These are phyloP conservation scores for Podospora comata DNA, from an alignment of 495 filamentous ascomycete genomes.

Conservation along the genomic window DNA sequence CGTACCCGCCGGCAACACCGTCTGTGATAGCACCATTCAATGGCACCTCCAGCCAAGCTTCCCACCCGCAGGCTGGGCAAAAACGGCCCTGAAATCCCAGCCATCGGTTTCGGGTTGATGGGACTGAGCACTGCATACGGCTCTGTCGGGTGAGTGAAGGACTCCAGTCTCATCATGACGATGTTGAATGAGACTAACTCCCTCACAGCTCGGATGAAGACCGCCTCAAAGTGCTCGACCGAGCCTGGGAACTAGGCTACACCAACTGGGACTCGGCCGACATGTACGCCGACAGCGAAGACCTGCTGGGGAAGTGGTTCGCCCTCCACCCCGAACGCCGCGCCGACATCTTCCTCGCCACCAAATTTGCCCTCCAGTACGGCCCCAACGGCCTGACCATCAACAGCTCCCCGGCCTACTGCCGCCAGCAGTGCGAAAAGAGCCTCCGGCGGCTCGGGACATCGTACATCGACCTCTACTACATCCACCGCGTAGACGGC, in stretches of 20 bases:
- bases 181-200: neutral
- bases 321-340: constrained; percentile 45
- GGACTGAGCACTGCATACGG: constrained; percentile 52
- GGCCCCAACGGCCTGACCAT: constrained; percentile 22
- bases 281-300: constrained; percentile 50
- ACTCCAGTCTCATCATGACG: neutral
- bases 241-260: constrained; percentile 45
- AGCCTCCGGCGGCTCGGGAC: constrained; percentile 52
- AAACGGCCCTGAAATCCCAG: constrained; percentile 53
- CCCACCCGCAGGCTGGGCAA: constrained; percentile 48
- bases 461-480: constrained; percentile 59
- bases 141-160: constrained; percentile 22
- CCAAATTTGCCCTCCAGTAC: constrained; percentile 48
- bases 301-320: constrained; percentile 55
- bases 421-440: constrained; percentile 46
- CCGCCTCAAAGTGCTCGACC: constrained; percentile 48
- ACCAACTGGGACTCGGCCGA: constrained; percentile 53
- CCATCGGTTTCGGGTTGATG: constrained; percentile 56
- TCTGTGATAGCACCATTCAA: constrained; percentile 6
- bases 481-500: constrained; percentile 53
- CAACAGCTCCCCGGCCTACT: constrained; percentile 54
- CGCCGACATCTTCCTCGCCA: constrained; percentile 55
- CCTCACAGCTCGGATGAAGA: constrained; percentile 40
- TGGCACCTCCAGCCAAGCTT: constrained; percentile 23
- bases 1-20: no score